Conservation (phyloP, 805 yeast species). For the Cyberlindnera suaveolens region DNA sequence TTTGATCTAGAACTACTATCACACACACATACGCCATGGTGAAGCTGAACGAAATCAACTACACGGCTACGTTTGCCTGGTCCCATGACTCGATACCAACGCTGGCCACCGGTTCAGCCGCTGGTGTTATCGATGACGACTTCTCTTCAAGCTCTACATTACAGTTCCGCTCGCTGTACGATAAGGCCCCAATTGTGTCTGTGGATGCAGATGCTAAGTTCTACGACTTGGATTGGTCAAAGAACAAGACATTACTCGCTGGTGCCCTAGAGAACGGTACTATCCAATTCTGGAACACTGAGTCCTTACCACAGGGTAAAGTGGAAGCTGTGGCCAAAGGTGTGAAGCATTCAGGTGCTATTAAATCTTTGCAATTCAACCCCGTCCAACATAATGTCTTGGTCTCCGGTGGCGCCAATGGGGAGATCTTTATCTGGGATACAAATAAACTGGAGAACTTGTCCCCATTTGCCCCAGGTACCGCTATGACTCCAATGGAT, state of each 20-base stretch:
- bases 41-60: slow-evolving; percentile 73
- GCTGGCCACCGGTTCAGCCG: slow-evolving; percentile 88
- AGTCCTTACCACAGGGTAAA: slow-evolving; percentile 37
- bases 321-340: slow-evolving; percentile 49
- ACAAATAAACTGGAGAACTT: slow-evolving; percentile 51
- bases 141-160: slow-evolving; percentile 75
- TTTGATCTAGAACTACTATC: too few species aligned
- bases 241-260: slow-evolving; percentile 58
- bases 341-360: slow-evolving; percentile 60
- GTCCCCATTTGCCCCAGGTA: slow-evolving; percentile 58
- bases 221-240: slow-evolving; percentile 82
- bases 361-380: slow-evolving; percentile 70
- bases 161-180: slow-evolving; percentile 66
- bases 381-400: slow-evolving; percentile 63
- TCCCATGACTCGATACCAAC: slow-evolving; percentile 68
- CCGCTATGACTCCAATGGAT: slow-evolving; percentile 72
- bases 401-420: slow-evolving; percentile 84
- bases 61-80: slow-evolving; percentile 97
- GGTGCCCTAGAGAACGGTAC: slow-evolving; percentile 86
- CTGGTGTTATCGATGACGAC: slow-evolving; percentile 89
- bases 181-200: slow-evolving; percentile 35
- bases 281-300: slow-evolving; percentile 72
- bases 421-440: slow-evolving; percentile 91
- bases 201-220: slow-evolving; percentile 54
- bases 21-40: slow-evolving; percentile 38